Percentiles rank a stretch among this genome's conserved stretches.
Evolutionary conservation across 2,329 filamentous ascomycete genomes (phyloP).

Genomic region (Aspergillus sp.): DNA sequence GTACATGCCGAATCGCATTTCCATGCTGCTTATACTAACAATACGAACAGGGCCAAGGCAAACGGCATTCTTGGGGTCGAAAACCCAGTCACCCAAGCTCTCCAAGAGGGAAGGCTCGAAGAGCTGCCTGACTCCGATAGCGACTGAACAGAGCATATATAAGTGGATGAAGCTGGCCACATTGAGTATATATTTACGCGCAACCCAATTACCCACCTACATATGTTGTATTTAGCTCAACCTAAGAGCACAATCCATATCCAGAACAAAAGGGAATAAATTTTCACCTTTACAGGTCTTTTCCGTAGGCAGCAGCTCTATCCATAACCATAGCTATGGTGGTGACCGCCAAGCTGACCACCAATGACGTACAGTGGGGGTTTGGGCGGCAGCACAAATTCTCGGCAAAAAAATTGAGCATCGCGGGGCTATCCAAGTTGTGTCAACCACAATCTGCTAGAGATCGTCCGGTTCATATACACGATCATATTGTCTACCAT

Average conservation of each 20-base stretch:
- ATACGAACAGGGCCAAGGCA: slow-evolving; percentile 57
- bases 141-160: slow-evolving; percentile 21
- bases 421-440: slow-evolving; percentile 28
- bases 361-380: slow-evolving; percentile 17
- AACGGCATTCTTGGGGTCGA: slow-evolving; percentile 76
- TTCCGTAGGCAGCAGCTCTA: neutral
- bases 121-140: slow-evolving; percentile 61
- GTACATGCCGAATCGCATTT: slow-evolving; percentile 44
- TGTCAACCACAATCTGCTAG: neutral
- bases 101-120: slow-evolving; percentile 68
- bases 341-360: neutral
- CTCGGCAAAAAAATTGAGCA: slow-evolving; percentile 34
- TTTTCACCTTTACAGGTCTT: neutral
- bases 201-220: neutral
- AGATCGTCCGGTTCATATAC: neutral
- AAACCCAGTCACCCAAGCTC: slow-evolving; percentile 73
- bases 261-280: neutral
- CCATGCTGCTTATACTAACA: slow-evolving; percentile 16
- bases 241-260: neutral
- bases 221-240: neutral
- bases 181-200: neutral
- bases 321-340: neutral
- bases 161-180: neutral
- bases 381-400: slow-evolving; percentile 16
- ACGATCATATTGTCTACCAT: slow-evolving; percentile 5